Percentiles rank a stretch among this genome's conserved stretches.
Conservation (phyloP, 176 grass and related monocot genomes). For the Triticum dicoccoides region DNA sequence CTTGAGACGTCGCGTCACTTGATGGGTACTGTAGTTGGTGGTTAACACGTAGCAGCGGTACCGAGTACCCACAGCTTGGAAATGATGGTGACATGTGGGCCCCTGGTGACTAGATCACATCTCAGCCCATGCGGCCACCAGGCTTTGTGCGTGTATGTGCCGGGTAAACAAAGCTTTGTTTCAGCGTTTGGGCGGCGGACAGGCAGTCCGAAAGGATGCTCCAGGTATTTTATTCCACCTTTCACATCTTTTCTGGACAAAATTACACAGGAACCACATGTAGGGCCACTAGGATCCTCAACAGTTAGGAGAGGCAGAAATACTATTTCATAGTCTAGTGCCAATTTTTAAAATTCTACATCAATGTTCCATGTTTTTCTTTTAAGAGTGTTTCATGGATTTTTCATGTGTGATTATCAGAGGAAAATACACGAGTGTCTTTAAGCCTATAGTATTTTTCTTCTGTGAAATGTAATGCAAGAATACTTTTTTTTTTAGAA, state of each 20-base stretch:
- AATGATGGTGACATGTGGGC: conserved; percentile 8
- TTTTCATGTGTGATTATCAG: too few relatives aligned
- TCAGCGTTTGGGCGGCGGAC: neutral
- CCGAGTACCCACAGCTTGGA: neutral
- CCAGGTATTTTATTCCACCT: neutral
- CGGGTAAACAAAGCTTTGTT: conserved; percentile 15
- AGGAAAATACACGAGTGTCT: too few relatives aligned
- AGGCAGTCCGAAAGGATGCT: conserved; percentile 11
- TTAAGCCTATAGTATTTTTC: too few relatives aligned
- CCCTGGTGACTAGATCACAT: conserved; percentile 38
- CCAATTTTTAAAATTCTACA: too few relatives aligned
- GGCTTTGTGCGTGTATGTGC: neutral
- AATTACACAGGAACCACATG: neutral
- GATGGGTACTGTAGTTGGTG: conserved; percentile 11
- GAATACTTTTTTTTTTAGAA: too few relatives aligned
- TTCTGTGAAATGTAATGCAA: too few relatives aligned
- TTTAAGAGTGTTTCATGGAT: too few relatives aligned
- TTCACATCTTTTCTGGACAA: neutral
- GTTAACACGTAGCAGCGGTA: conserved; percentile 19
- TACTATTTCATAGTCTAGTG: too few relatives aligned
- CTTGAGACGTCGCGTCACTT: neutral
- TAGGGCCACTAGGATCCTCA: neutral
- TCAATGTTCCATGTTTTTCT: too few relatives aligned
- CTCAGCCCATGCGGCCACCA: conserved; percentile 24
- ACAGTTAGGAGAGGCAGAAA: neutral